These are phyloP conservation scores for Cladosporium sp. DNA, from an alignment of 2,329 filamentous ascomycete genomes.

Conservation along the genomic window DNA sequence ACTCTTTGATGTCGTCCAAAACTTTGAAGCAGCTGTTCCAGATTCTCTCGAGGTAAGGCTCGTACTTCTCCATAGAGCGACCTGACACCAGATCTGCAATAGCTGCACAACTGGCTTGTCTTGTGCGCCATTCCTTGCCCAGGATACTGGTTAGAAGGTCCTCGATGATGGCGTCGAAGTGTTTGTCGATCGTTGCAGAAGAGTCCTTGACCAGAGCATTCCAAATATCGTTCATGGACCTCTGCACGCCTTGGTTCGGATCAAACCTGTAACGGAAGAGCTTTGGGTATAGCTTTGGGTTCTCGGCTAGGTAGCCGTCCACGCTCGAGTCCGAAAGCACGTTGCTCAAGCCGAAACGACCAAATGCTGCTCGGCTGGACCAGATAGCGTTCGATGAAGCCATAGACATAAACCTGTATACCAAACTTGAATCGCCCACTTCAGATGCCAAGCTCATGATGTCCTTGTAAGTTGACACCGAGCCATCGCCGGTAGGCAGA, in stretches of 20 bases:
- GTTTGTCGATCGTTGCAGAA: constrained; percentile 68
- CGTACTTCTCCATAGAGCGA: constrained; percentile 66
- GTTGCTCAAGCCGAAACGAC: constrained; percentile 85
- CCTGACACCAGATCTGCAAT: constrained; percentile 86
- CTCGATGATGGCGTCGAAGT: constrained; percentile 87
- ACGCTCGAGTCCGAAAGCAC: constrained; percentile 82
- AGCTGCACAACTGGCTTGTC: constrained; percentile 88
- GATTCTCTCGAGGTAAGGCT: constrained; percentile 79
- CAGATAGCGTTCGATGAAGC: constrained; percentile 95
- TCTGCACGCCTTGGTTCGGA: constrained; percentile 87
- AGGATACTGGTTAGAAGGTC: constrained; percentile 85
- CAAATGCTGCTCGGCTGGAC: constrained; percentile 96
- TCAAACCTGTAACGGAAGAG: constrained; percentile 94
- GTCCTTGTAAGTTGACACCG: constrained; percentile 94
- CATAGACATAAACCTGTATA: constrained; percentile 98
- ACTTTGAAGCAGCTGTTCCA: constrained; percentile 88
- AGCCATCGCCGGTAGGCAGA: constrained; percentile 84
- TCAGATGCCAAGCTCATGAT: constrained; percentile 95
- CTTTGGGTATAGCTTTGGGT: constrained; percentile 93
- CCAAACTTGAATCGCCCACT: constrained; percentile 91
- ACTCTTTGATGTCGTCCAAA: constrained; percentile 92
- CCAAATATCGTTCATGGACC: constrained; percentile 98
- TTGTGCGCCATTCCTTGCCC: constrained; percentile 88
- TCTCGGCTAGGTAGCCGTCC: constrained; percentile 68
- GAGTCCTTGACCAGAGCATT: constrained; percentile 91